Base-by-base conservation (phyloP, 148 eudicot species). In the Simmondsia chinensis region DNA sequence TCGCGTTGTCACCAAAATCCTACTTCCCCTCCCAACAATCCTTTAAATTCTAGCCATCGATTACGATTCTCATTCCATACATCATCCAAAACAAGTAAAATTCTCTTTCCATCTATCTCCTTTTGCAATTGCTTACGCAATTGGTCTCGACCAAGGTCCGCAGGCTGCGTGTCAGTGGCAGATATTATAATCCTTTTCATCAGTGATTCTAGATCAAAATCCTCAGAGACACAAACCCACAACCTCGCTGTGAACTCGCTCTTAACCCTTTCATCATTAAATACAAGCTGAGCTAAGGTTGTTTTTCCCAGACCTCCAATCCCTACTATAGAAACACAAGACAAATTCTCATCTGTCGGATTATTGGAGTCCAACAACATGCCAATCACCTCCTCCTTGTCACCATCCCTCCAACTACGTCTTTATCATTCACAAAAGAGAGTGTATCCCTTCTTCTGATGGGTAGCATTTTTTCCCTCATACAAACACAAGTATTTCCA, bases 221-320 rank as follows among this genome's bases (percentile, higher is more conserved):
- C 43, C 13, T 66, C 41, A 5, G 57, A 24, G 10, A 65, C 20
- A 18, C 54, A 57, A 9, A 51, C 58, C 64, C 70, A 57, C 46
- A 57, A 45, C 25, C 46, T 46, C 15, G 52, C 16, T 14, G 52
- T 27, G 39, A 65, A 65, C 15, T 52, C 27, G n/a, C 40, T 20
- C 25, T 39, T 40, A 4, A 51, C 15, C 41, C 46, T 20, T 5
- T 39, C 18, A 29, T 54, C 52, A 29, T 53, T 59, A 31, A 46
- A 59, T 0, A 47, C 22, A 11, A 66, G 46, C 26, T 66, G 52
- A 17, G 43, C 65, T 25, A 66, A 20, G 9, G 60, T 42, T 6
- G 61, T 66, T 30, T 66, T 66, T 6, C 71, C 71, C 5, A 57
- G 36, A 15, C 64, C 64, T 3, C 70, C 70, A 15, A 66, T 46